A percentile compares a stretch with the other conserved stretches of the same genome.
Evolutionary conservation across 2,329 filamentous ascomycete species (phyloP).

Genomic region (Botrytis deweyae): DNA sequence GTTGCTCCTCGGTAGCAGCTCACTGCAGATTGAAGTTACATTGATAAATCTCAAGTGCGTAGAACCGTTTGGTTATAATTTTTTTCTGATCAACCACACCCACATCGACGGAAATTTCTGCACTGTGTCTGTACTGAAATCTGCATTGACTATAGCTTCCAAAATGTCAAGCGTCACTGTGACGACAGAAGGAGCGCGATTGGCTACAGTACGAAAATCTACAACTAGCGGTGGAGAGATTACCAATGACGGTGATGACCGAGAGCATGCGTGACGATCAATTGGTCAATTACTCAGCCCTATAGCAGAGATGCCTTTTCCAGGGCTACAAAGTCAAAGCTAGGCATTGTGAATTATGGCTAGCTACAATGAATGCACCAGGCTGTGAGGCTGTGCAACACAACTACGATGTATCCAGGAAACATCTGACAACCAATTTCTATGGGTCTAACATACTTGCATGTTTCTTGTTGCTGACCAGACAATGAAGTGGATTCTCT

Average conservation of each 20-base stretch:
- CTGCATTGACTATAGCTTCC: constrained; percentile 11
- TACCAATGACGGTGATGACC: constrained; percentile 21
- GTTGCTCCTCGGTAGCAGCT: constrained; percentile 17
- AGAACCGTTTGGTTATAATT: constrained; percentile 13
- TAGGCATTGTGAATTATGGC: constrained; percentile 4
- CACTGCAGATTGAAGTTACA: constrained; percentile 20
- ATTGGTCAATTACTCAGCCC: constrained; percentile 19
- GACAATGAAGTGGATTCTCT: neutral
- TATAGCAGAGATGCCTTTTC: constrained; percentile 12
- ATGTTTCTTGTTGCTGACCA: neutral
- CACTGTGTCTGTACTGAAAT: constrained; percentile 12
- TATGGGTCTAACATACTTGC: neutral
- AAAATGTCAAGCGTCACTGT: constrained; percentile 10
- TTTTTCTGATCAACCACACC: constrained; percentile 16
- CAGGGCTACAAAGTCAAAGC: neutral
- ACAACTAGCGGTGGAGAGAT: constrained; percentile 12
- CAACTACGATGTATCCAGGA: neutral
- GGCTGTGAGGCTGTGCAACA: constrained; percentile 13
- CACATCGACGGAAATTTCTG: neutral
- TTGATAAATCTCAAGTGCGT: neutral
- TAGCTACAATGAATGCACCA: constrained; percentile 19
- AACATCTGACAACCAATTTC: neutral
- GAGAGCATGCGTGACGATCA: constrained; percentile 13
- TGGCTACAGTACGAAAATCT: constrained; percentile 19
- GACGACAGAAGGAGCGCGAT: constrained; percentile 12